These are phyloP conservation scores for Cavenderia fasciculata DNA, from an alignment of 78 protist species.

Conservation along the genomic window DNA sequence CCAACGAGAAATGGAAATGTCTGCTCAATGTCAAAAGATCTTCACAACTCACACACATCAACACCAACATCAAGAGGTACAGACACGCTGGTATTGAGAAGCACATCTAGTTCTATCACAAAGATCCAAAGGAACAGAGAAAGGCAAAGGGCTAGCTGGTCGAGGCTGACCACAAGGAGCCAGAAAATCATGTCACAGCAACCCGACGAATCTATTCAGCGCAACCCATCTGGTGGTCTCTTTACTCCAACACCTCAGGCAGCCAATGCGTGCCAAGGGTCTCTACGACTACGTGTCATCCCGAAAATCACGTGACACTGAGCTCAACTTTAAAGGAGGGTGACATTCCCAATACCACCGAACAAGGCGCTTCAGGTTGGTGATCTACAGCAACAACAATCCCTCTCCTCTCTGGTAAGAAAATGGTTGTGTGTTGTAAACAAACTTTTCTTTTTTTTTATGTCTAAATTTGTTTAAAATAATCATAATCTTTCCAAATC, in stretches of 20 bases:
- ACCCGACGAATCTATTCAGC: neutral
- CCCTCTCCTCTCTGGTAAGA: too few species aligned
- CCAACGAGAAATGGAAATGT: too few species aligned
- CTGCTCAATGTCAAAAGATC: too few species aligned
- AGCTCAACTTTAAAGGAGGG: conserved; percentile 49
- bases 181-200: neutral
- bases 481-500: too few species aligned
- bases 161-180: conserved; percentile 1
- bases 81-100: conserved; percentile 36
- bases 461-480: too few species aligned
- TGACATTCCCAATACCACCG: neutral
- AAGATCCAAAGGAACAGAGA: conserved; percentile 18
- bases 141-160: conserved; percentile 21
- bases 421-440: too few species aligned
- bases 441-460: too few species aligned
- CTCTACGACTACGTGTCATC: conserved; percentile 37
- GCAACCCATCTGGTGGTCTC: neutral
- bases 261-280: conserved; percentile 3
- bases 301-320: conserved; percentile 5
- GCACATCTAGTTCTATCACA: conserved; percentile 8
- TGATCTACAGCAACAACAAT: too few species aligned
- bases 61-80: too few species aligned
- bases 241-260: neutral
- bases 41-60: too few species aligned
- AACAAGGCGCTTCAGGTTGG: conserved; percentile 25